Evolutionary conservation across 2,329 filamentous ascomycete genomes (phyloP).

Genomic region (Graphilbum ipis-grandicollis): DNA sequence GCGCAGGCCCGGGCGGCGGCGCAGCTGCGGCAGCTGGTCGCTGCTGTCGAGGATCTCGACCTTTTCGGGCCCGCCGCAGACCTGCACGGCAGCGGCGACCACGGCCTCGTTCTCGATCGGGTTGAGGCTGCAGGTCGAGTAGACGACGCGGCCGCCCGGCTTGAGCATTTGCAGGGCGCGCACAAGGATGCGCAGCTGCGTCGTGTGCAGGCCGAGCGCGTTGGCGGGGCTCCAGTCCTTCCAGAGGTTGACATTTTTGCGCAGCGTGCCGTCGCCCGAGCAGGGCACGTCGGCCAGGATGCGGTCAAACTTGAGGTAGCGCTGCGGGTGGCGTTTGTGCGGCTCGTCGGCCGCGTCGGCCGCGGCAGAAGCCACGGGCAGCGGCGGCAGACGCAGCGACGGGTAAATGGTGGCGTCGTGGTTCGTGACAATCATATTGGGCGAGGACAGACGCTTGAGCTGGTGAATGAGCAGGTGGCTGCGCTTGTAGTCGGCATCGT

Average conservation of each 20-base stretch:
- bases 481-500: slow-evolving; percentile 92
- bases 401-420: slow-evolving; percentile 95
- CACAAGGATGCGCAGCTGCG: slow-evolving; percentile 78
- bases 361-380: slow-evolving; percentile 11
- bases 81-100: slow-evolving; percentile 69
- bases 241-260: slow-evolving; percentile 92
- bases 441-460: slow-evolving; percentile 89
- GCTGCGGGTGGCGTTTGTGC: slow-evolving; percentile 12
- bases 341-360: slow-evolving; percentile 13
- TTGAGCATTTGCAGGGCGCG: slow-evolving; percentile 92
- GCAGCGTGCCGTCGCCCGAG: slow-evolving; percentile 81
- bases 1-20: slow-evolving; percentile 59
- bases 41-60: slow-evolving; percentile 76
- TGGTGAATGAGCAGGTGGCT: slow-evolving; percentile 96
- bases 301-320: slow-evolving; percentile 88
- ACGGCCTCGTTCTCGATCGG: slow-evolving; percentile 95
- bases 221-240: slow-evolving; percentile 84
- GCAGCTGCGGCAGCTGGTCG: slow-evolving; percentile 57
- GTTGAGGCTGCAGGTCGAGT: slow-evolving; percentile 98
- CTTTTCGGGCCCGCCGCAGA: slow-evolving; percentile 69
- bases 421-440: slow-evolving; percentile 92
- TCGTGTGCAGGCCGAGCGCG: slow-evolving; percentile 70
- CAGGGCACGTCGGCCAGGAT: slow-evolving; percentile 95
- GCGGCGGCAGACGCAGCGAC: slow-evolving; percentile 63
- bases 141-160: slow-evolving; percentile 83